A percentile compares a stretch with the other conserved stretches of the same genome.
These are phyloP conservation scores for Ganoderma leucocontextum DNA, from an alignment of 1,284 basidiomycete species.

Conservation along the genomic window DNA sequence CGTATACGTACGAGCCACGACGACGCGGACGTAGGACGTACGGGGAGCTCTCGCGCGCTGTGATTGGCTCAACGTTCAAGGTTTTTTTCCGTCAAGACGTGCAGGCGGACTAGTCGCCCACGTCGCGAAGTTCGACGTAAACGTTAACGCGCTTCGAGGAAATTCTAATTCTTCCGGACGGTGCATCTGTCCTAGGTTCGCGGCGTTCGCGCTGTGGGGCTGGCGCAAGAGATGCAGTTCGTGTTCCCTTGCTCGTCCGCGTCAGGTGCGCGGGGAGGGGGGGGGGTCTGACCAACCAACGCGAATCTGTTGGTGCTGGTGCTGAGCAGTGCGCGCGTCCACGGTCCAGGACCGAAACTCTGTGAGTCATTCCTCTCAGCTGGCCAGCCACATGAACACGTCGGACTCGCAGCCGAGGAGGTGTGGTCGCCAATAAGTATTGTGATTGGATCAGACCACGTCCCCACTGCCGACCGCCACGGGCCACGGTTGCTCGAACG, in stretches of 20 bases:
- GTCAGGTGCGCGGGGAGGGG: not conserved
- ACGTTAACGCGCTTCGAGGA: not conserved
- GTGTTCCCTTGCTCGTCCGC: not conserved
- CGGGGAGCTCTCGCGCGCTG: not conserved
- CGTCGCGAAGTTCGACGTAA: not conserved
- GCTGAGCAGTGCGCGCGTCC: not conserved
- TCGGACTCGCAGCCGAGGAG: slow-evolving; percentile 22
- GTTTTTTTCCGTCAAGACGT: not conserved
- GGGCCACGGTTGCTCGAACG: not conserved
- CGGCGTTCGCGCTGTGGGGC: not conserved
- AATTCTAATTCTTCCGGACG: not conserved
- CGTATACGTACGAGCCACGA: no score
- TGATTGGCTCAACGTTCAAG: not conserved
- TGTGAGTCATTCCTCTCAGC: slow-evolving; percentile 21
- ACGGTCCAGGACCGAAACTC: not conserved
- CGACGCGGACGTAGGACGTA: not conserved
- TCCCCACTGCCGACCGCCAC: not conserved
- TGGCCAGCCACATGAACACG: slow-evolving; percentile 27
- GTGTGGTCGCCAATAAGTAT: slow-evolving; percentile 13
- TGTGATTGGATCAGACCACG: not conserved
- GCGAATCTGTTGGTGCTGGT: no score
- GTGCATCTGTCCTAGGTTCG: not conserved
- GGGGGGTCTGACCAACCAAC: no score
- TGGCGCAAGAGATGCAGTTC: not conserved
- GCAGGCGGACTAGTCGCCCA: not conserved